Conservation (phyloP, 345 rosid genomes). For the Acer saccharum region DNA sequence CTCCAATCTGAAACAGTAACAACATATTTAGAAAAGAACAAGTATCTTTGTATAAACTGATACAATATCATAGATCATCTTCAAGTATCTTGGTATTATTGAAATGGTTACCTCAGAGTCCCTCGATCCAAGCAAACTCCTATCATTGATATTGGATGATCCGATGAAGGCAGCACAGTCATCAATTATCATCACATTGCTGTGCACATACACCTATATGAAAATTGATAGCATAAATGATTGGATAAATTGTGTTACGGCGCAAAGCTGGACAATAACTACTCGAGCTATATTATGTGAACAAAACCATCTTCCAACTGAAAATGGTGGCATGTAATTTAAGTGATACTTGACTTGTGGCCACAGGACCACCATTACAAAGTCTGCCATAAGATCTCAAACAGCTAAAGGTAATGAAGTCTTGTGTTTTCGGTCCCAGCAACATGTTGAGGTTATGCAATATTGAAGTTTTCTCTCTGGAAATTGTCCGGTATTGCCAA, state of each 20-base stretch:
- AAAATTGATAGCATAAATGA: not conserved
- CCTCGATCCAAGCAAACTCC: slow-evolving; percentile 92
- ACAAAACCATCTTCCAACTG: too few relatives aligned
- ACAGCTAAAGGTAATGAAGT: slow-evolving; percentile 87
- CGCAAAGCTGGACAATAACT: too few relatives aligned
- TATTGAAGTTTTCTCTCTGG: slow-evolving; percentile 74
- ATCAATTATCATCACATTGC: slow-evolving; percentile 87
- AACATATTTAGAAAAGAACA: not conserved
- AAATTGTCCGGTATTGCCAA: slow-evolving; percentile 93
- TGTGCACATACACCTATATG: slow-evolving; percentile 81
- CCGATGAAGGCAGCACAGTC: slow-evolving; percentile 69
- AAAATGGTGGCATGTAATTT: not conserved
- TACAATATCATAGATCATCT: not conserved
- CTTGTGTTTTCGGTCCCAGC: slow-evolving; percentile 65
- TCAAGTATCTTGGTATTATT: not conserved
- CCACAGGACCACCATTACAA: slow-evolving; percentile 61
- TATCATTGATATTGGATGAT: slow-evolving; percentile 85
- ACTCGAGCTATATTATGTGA: too few relatives aligned
- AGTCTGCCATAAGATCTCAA: slow-evolving; percentile 78
- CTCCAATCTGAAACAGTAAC: slow-evolving; percentile 61
- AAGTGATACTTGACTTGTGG: slow-evolving; percentile 72
- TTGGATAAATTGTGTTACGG: not conserved
- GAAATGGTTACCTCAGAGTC: slow-evolving; percentile 76
- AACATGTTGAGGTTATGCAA: slow-evolving; percentile 53
- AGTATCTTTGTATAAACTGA: not conserved